phyloP scores from a whole-genome alignment of 176 grass and related monocot genomes.

The sorghum (Sorghum bicolor) region DNA sequence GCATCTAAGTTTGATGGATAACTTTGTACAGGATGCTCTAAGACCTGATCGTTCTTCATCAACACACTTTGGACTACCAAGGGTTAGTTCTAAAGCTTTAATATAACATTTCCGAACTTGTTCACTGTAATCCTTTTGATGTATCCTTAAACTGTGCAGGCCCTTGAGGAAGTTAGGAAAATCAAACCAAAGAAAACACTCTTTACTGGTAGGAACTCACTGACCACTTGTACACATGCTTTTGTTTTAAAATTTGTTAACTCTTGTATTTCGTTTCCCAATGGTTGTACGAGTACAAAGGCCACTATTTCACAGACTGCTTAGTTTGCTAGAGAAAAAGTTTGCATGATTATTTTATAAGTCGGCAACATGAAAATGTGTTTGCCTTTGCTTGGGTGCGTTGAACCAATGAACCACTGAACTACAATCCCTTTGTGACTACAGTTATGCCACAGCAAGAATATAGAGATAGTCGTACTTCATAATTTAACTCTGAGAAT shows the following conservation, averaged over 20 bases:
- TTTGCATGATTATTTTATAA: background rate
- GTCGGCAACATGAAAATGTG: background rate
- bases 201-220: conserved; percentile 69
- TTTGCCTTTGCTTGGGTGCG: background rate
- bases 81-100: conserved; percentile 43
- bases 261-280: conserved; percentile 1
- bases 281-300: background rate
- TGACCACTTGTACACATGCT: conserved; percentile 9
- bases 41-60: conserved; percentile 93
- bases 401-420: conserved; percentile 10
- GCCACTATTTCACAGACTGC: conserved; percentile 5
- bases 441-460: background rate
- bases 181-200: conserved; percentile 90
- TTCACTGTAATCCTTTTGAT: conserved; percentile 11
- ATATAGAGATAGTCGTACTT: background rate
- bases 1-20: conserved; percentile 10
- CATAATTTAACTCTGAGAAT: conserved; percentile 13
- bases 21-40: conserved; percentile 68
- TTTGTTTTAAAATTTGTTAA: conserved; percentile 1
- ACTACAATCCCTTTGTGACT: background rate
- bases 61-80: conserved; percentile 88
- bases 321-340: conserved; percentile 12
- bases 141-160: conserved; percentile 51
- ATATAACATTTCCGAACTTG: background rate
- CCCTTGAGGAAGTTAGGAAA: conserved; percentile 83